Evolutionary conservation across 2,329 filamentous ascomycete species (phyloP), one percentile per base, ranked within the genome.

Genomic region (Fusarium concolor): DNA sequence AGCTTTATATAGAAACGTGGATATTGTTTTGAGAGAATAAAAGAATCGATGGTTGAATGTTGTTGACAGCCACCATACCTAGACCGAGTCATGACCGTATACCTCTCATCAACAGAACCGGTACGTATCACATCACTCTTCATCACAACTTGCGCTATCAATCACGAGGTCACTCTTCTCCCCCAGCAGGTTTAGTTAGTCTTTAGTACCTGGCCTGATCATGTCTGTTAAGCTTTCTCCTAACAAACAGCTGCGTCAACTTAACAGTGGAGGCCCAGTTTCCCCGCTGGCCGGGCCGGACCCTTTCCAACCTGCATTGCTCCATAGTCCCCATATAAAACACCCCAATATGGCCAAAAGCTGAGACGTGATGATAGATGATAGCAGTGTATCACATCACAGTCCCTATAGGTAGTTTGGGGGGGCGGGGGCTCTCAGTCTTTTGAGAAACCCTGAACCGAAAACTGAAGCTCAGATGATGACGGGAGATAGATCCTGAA

Each of bases 231-330:
- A 59, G 66, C 49, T 33, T 20, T 22, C 44, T 2, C 56, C 43
- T 37, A 39, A 24, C 28, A 29, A 58, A 63, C 26, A 37, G 52
- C 55, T 38, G 49, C 43, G 26, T 39, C 3, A 35, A 29, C 66
- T 70, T 69, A 69, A 69, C 66, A 69, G 66, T 71, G 64, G 67
- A 70, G 49, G 42, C 45, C 57, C 46, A 63, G 62, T 53, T 70
- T 67, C 67, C 67, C 67, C 67, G 67, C 67, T 68, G 59, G 44
- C 52, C 52, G 53, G 39, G 26, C 62, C 56, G 52, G 66, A 55
- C 53, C 66, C 61, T 67, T 44, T 63, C 26, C 56, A 45, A 58
- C 33, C 46, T 67, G 47, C 62, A 67, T 63, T 42, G 31, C 41
- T 60, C 39, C 60, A 55, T 58, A 54, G 41, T 49, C 43, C 51